Base-by-base conservation (phyloP, 108 stramenopile genomes). In the Nannochloropsis gaditana region DNA sequence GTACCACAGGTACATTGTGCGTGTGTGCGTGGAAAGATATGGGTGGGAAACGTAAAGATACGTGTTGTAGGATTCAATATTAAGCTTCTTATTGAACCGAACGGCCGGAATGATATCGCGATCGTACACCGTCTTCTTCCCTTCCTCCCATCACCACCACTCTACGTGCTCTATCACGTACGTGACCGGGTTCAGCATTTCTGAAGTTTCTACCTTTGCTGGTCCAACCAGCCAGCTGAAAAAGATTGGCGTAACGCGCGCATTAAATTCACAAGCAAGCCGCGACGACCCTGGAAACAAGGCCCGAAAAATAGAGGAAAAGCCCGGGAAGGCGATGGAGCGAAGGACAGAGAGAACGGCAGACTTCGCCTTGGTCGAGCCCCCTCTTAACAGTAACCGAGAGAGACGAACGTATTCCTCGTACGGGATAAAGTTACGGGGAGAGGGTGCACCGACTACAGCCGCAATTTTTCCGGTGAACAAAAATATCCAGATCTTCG, bases 281-380 rank as follows among this genome's bases (percentile, higher is more conserved):
- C 59, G 59, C 59, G 59, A 73, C 19, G 59, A n/a, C 19, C 59
- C 59, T n/a, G 59, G 59, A 73, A 73, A 73, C 15, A 73, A n/a
- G 19, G 59, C 3, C 19, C 59, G 59, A 73, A 73, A 73, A 73
- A 73, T 73, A n/a, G 59, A 73, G 59, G 59, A 73, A 73, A 73
- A 73, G 19, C 59, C 59, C 59, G 59, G 59, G n/a, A 73, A 73
- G 59, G 59, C 59, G n/a, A 73, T 73, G 59, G 59, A 73, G 59
- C 59, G 59, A 15, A 73, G n/a, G 59, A 73, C 59, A n/a, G 59
- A 6, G 19, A 73, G n/a, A 15, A 73, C 59, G n/a, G 59, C 59
- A 73, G 59, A n/a, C n/a, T 73, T 73, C n/a, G 59, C 59, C 59
- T 73, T 73, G 59, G 59, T 73, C n/a, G 59, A 73, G 15, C 59